These are phyloP conservation scores for Kodamaea alishanica DNA, from an alignment of 1,139 yeast genomes.

Conservation along the genomic window DNA sequence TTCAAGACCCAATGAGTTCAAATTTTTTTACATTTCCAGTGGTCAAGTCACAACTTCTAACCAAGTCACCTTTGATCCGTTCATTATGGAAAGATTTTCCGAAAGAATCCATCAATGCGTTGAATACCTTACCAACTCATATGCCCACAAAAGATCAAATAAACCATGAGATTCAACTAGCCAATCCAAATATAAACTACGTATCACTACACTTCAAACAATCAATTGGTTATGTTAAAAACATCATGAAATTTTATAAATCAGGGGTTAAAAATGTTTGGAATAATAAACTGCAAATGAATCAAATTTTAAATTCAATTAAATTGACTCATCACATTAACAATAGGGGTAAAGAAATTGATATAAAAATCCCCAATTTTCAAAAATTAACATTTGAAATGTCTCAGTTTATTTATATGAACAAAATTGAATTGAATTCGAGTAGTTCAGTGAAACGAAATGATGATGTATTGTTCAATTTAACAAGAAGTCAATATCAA, in stretches of 20 bases:
- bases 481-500: conserved; percentile 56
- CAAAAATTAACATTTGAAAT: conserved; percentile 28
- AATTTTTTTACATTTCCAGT: conserved; percentile 15
- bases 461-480: conserved; percentile 23
- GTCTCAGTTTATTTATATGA: conserved; percentile 35
- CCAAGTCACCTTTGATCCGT: conserved; percentile 16
- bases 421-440: conserved; percentile 24
- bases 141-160: conserved; percentile 31
- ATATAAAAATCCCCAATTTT: conserved; percentile 26
- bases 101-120: conserved; percentile 24
- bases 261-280: conserved; percentile 52
- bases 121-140: conserved; percentile 37
- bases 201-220: conserved; percentile 31
- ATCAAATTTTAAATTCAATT: conserved; percentile 18
- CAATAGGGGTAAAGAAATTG: conserved; percentile 23
- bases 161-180: conserved; percentile 23
- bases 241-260: conserved; percentile 46
- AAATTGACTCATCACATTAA: conserved; percentile 25
- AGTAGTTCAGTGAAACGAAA: conserved; percentile 20
- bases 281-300: conserved; percentile 29
- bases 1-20: no score
- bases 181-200: conserved; percentile 19
- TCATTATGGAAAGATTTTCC: conserved; percentile 15
- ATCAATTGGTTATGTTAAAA: conserved; percentile 36
- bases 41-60: conserved; percentile 12